Conservation (phyloP, 2,329 filamentous ascomycete genomes). For the Penicillium sp. region DNA sequence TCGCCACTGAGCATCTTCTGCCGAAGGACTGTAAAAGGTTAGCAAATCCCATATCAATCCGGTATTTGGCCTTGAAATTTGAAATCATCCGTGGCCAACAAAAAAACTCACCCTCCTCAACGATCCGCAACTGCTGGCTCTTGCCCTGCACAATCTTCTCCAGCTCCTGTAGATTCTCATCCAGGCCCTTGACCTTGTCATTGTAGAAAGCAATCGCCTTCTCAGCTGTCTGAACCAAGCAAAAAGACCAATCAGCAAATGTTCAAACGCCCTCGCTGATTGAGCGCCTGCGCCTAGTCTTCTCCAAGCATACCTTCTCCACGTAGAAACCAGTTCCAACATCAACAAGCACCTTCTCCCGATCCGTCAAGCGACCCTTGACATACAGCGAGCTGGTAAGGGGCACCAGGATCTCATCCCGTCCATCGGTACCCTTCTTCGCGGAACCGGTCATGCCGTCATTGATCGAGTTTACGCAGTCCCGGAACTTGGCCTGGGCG, state of each 20-base stretch:
- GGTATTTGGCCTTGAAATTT: background rate
- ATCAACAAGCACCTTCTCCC: conserved; percentile 81
- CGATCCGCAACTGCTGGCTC: conserved; percentile 77
- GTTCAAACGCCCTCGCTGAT: background rate
- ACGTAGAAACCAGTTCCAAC: conserved; percentile 93
- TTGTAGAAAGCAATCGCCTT: conserved; percentile 70
- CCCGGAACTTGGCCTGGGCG: conserved; percentile 87
- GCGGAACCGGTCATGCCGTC: conserved; percentile 52
- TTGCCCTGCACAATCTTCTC: conserved; percentile 73
- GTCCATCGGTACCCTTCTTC: conserved; percentile 37
- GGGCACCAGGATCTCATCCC: conserved; percentile 74
- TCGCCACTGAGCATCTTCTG: conserved; percentile 55
- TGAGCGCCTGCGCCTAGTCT: too few relatives aligned
- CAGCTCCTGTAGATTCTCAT: conserved; percentile 65
- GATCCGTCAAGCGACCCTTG: conserved; percentile 73
- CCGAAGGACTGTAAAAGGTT: conserved; percentile 47
- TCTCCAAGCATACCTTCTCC: conserved; percentile 68
- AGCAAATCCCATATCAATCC: conserved; percentile 13
- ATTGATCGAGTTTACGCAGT: conserved; percentile 79
- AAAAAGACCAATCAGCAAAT: background rate
- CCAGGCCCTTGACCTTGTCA: conserved; percentile 67
- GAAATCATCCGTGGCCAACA: background rate
- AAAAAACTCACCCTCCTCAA: conserved; percentile 75
- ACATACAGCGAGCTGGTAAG: conserved; percentile 95
- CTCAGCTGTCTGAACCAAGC: conserved; percentile 47